Evolutionary conservation across 106 monocot species (phyloP).

Genomic region (Dendrobium officinale): DNA sequence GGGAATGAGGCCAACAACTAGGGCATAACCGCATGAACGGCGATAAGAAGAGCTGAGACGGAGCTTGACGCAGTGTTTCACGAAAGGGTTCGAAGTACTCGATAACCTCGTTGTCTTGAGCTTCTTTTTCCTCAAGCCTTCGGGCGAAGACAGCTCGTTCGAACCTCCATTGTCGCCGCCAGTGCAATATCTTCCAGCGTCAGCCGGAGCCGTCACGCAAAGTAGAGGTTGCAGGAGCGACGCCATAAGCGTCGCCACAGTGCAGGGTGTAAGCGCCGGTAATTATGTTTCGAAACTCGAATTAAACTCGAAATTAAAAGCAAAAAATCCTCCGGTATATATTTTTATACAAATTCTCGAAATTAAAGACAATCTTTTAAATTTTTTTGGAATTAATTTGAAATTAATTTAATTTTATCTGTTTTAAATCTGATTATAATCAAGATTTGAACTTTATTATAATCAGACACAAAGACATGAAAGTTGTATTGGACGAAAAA

Average conservation of each 20-base stretch:
- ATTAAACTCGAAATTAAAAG: too few species aligned
- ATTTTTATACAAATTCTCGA: too few species aligned
- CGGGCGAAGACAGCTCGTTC: not conserved
- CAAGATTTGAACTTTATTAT: too few species aligned
- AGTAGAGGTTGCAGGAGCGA: not conserved
- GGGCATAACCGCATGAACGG: slow-evolving; percentile 37
- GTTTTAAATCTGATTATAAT: too few species aligned
- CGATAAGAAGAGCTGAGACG: slow-evolving; percentile 86
- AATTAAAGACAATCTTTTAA: too few species aligned
- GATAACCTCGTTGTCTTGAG: slow-evolving; percentile 24
- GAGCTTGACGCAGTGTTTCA: slow-evolving; percentile 99
- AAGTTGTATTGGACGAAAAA: too few species aligned
- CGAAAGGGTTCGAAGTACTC: slow-evolving; percentile 79
- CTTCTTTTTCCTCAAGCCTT: not conserved
- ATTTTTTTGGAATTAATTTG: too few species aligned
- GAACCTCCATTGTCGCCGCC: not conserved
- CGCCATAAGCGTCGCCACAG: not conserved
- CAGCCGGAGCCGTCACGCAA: not conserved
- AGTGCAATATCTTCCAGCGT: not conserved
- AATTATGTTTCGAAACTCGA: too few species aligned
- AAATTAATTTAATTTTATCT: too few species aligned
- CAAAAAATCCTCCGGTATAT: too few species aligned
- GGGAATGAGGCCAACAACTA: slow-evolving; percentile 81
- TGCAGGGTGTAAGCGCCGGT: not conserved
- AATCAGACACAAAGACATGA: too few species aligned